A percentile compares a stretch with the other conserved stretches of the same genome.
Conservation (phyloP, 495 filamentous ascomycete genomes). For the Mytilinidion resinicola region DNA sequence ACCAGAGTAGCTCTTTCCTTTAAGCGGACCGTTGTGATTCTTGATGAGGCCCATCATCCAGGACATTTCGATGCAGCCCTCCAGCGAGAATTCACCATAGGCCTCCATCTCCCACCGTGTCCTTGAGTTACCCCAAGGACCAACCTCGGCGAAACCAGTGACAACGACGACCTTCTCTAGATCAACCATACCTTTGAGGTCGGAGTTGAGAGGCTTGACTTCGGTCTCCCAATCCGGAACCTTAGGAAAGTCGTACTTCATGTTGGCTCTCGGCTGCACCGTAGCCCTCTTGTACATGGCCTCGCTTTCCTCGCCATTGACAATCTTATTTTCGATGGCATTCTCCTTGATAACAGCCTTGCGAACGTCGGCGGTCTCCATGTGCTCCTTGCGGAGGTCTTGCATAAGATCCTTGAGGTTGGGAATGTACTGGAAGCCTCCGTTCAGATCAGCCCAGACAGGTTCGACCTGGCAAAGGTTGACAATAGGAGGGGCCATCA, state of each 20-base stretch:
- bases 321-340: constrained; percentile 91
- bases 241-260: constrained; percentile 90
- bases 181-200: constrained; percentile 95
- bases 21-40: constrained; percentile 97
- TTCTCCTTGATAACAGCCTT: constrained; percentile 92
- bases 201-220: constrained; percentile 76
- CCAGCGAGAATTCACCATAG: constrained; percentile 89
- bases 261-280: constrained; percentile 90
- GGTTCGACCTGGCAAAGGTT: constrained; percentile 94
- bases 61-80: constrained; percentile 98
- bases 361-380: constrained; percentile 89
- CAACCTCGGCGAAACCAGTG: constrained; percentile 92
- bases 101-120: constrained; percentile 99
- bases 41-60: constrained; percentile 99
- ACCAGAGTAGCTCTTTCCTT: constrained; percentile 91
- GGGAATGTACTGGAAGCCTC: constrained; percentile 93
- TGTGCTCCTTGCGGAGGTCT: constrained; percentile 80
- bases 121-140: constrained; percentile 96
- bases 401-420: constrained; percentile 95
- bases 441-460: constrained; percentile 94
- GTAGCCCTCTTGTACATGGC: constrained; percentile 89
- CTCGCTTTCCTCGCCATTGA: constrained; percentile 90
- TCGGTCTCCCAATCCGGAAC: constrained; percentile 89
- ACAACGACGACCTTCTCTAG: constrained; percentile 96
- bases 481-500: constrained; percentile 91